Percentiles rank a stretch among this genome's conserved stretches.
These are phyloP conservation scores for Rhytidhysteron rufulum DNA, from an alignment of 2,329 filamentous ascomycete genomes.

Conservation along the genomic window DNA sequence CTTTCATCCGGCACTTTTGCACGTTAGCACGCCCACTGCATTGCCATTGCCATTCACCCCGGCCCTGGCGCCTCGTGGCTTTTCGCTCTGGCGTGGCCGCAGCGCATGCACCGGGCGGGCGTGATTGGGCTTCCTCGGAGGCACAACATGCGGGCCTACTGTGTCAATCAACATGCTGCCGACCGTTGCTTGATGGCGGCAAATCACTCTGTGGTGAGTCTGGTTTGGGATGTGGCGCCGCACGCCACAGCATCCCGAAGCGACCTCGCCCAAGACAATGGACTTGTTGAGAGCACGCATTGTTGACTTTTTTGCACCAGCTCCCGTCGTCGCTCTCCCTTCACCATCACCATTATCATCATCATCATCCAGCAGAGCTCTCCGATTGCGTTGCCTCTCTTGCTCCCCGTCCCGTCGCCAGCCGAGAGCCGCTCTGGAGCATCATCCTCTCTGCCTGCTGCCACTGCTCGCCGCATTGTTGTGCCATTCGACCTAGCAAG, in stretches of 20 bases:
- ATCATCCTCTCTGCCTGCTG: no score
- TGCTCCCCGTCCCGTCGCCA: no score
- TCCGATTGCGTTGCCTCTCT: no score
- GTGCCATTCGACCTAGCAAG: slow-evolving; percentile 11
- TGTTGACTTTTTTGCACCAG: slow-evolving; percentile 5
- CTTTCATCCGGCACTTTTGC: slow-evolving; percentile 19
- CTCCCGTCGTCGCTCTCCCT: no score
- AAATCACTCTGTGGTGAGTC: slow-evolving; percentile 12
- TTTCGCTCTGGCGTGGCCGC: slow-evolving; percentile 10
- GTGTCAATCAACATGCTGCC: slow-evolving; percentile 9
- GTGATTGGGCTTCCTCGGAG: slow-evolving; percentile 16
- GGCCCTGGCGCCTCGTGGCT: slow-evolving; percentile 14
- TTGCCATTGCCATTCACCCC: slow-evolving; percentile 15
- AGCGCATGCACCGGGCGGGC: slow-evolving; percentile 12
- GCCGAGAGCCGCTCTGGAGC: slow-evolving; percentile 10
- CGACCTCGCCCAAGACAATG: slow-evolving; percentile 3
- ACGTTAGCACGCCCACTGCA: slow-evolving; percentile 13
- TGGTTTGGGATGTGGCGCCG: slow-evolving; percentile 16
- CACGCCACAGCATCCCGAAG: slow-evolving; percentile 18
- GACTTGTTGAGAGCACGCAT: slow-evolving; percentile 5
- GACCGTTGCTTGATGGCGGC: slow-evolving; percentile 18
- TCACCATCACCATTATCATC: no score
- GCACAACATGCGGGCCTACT: slow-evolving; percentile 11
- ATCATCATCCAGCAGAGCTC: no score
- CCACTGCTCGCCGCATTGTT: slow-evolving; percentile 17